Evolutionary conservation across 2,329 filamentous ascomycete species (phyloP).

Genomic region (Apiospora pterosperma): DNA sequence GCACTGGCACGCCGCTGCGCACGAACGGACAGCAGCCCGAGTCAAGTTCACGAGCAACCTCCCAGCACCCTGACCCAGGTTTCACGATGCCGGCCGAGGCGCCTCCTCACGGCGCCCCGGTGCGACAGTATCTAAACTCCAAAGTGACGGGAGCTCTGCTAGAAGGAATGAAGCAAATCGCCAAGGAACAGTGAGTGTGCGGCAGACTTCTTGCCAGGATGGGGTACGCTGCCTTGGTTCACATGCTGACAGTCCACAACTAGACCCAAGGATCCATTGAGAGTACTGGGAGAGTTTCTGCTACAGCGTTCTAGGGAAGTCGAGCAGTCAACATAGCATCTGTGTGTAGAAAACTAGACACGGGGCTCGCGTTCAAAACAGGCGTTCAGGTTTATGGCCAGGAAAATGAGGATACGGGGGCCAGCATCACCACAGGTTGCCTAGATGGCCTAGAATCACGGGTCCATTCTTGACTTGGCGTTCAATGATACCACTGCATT

Average conservation of each 20-base stretch:
- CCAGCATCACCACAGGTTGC: not conserved
- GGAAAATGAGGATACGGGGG: not conserved
- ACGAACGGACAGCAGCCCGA: constrained; percentile 21
- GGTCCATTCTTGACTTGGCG: not conserved
- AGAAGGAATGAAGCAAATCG: constrained; percentile 72
- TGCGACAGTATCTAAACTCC: constrained; percentile 67
- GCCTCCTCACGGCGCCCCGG: constrained; percentile 63
- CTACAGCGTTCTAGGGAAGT: constrained; percentile 65
- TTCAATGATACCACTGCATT: constrained; percentile 5
- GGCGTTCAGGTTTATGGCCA: constrained; percentile 3
- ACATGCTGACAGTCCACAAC: not conserved
- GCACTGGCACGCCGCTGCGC: constrained; percentile 47
- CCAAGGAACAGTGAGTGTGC: constrained; percentile 63
- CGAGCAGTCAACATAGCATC: constrained; percentile 35
- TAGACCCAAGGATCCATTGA: constrained; percentile 66
- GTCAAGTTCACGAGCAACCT: constrained; percentile 50
- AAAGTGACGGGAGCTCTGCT: constrained; percentile 66
- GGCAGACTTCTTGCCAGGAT: not conserved
- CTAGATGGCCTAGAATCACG: not conserved
- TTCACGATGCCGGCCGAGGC: constrained; percentile 58
- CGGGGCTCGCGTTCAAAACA: not conserved
- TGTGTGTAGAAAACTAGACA: constrained; percentile 10
- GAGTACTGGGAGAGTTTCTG: constrained; percentile 67
- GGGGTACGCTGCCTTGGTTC: not conserved
- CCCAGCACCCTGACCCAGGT: constrained; percentile 51